Evolutionary conservation across 768 basidiomycete genomes (phyloP).

Genomic region (Hericium coralloides): DNA sequence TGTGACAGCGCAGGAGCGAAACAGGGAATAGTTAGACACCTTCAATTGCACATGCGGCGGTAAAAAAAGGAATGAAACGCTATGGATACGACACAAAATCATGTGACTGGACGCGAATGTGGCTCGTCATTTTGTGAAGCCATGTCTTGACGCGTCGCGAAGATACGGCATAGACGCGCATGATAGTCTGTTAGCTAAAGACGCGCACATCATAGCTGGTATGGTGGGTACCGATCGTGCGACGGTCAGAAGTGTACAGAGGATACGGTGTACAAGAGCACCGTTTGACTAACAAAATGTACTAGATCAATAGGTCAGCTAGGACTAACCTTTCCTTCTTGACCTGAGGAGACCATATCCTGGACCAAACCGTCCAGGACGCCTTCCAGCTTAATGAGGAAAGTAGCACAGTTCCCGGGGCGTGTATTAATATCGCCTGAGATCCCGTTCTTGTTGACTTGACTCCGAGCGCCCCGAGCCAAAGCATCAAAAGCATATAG

Average conservation of each 20-base stretch:
- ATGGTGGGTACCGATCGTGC: neutral
- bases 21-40: conserved; percentile 12
- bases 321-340: conserved; percentile 81
- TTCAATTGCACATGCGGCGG: conserved; percentile 32
- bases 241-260: conserved; percentile 1
- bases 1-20: conserved; percentile 22
- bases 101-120: conserved; percentile 23
- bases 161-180: neutral
- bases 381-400: conserved; percentile 84
- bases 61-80: conserved; percentile 20
- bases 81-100: conserved; percentile 14
- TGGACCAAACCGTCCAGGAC: conserved; percentile 83
- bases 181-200: neutral
- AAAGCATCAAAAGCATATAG: conserved; percentile 93
- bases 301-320: conserved; percentile 4
- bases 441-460: conserved; percentile 55
- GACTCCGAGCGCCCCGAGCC: conserved; percentile 68
- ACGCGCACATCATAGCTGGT: neutral
- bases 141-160: neutral
- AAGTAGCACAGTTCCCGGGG: conserved; percentile 70
- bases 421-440: conserved; percentile 45
- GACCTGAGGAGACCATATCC: conserved; percentile 64
- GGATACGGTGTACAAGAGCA: neutral
- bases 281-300: neutral
- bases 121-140: conserved; percentile 8